Base-by-base conservation (phyloP, 345 rosid genomes). In the Balakata baccata region DNA sequence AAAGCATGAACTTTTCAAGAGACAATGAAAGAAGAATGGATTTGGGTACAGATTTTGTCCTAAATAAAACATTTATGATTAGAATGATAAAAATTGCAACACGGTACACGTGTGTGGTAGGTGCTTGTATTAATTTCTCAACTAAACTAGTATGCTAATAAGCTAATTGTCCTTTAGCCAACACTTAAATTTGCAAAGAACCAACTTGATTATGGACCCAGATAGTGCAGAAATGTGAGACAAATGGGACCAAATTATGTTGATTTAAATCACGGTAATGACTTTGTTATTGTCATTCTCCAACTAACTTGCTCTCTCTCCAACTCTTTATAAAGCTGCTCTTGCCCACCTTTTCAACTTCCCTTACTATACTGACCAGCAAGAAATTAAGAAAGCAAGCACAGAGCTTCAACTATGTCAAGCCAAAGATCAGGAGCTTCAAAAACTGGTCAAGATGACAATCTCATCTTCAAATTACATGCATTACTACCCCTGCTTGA, bases 381-480 rank as follows among this genome's bases (percentile, higher is more conserved):
- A 38, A 8, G 29, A 2, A 43, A 63, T 4, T 54, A 37, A 61
- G 34, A 1, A 29, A 20, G 59, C 50, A 38, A 59, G 20, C 53
- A 12, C 49, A 23, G 18, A 22, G 45, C 20, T 58, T 29, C 25
- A 68, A 34, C 37, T 3, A 80, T 79, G 84, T 74, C 83, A 25
- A 66, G 76, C 23, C 6, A 51, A 58, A 74, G 81, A 14, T 77
- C 83, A 22, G 56, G 66, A 45, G 58, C 81, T 64, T 60, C 77
- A 61, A 75, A 79, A 4, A 17, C 60, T 57, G 63, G 65, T n/a
- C 75, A 29, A 41, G 77, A 83, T 75, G 86, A 83, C 57, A 77
- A 75, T 18, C 77, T 83, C 71, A 46, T 77, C 66, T 75, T 80
- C 22, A 80, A 75, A 53, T 72, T 80, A 37, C 83, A 68, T 64